Evolutionary conservation across 768 basidiomycete genomes (phyloP).

Genomic region (Podaxis pistillaris): DNA sequence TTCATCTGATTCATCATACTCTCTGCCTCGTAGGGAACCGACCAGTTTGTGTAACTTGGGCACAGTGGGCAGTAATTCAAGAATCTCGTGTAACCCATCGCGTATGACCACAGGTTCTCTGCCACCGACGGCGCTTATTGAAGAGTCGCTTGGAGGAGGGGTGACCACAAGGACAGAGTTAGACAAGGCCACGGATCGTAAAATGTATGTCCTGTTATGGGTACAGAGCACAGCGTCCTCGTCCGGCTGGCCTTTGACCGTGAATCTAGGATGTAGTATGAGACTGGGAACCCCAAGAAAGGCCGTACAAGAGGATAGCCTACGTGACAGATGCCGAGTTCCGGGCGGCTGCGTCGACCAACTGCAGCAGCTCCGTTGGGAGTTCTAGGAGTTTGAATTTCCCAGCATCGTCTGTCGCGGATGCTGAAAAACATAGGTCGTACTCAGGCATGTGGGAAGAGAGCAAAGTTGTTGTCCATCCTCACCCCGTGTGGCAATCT

Average conservation of each 20-base stretch:
- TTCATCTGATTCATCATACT: conserved; percentile 77
- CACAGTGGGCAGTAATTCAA: conserved; percentile 78
- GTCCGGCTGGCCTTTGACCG: conserved; percentile 75
- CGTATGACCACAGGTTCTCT: conserved; percentile 62
- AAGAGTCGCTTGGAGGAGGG: conserved; percentile 35
- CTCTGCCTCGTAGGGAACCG: conserved; percentile 56
- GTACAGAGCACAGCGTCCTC: conserved; percentile 95
- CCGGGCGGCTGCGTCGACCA: conserved; percentile 54
- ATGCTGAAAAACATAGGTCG: conserved; percentile 52
- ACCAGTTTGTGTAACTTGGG: conserved; percentile 73
- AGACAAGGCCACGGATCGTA: conserved; percentile 86
- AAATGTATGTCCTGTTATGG: conserved; percentile 67
- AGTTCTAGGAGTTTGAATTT: conserved; percentile 74
- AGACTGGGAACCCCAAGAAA: neutral
- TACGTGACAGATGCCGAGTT: conserved; percentile 25
- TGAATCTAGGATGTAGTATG: conserved; percentile 44
- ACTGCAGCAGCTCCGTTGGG: conserved; percentile 60
- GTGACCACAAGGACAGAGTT: conserved; percentile 83
- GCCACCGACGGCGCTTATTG: conserved; percentile 22
- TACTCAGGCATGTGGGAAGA: conserved; percentile 39
- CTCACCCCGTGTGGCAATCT: neutral
- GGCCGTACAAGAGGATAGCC: neutral
- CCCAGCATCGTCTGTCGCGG: conserved; percentile 45
- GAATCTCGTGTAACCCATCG: conserved; percentile 77
- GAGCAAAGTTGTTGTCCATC: neutral